Evolutionary conservation across 2,329 filamentous ascomycete genomes (phyloP).

Genomic region (Fusarium temperatum): DNA sequence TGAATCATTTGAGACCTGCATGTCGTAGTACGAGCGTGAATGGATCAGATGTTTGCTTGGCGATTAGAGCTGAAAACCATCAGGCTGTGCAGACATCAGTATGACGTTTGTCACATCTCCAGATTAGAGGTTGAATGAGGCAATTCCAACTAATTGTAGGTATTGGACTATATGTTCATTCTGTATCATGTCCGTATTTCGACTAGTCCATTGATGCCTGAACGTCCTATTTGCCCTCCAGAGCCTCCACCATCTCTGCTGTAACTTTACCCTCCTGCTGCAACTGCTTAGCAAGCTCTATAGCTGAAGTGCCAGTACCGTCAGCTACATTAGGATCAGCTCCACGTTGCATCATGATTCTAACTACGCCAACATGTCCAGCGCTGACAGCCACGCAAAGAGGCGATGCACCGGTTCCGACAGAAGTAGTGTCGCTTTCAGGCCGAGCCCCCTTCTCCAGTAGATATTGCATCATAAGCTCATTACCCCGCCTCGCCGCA

Average conservation of each 20-base stretch:
- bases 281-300: not conserved
- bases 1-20: not conserved
- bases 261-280: not conserved
- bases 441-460: not conserved
- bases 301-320: not conserved
- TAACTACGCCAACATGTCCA: not conserved
- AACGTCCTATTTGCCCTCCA: not conserved
- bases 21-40: fast-evolving
- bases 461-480: not conserved
- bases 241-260: not conserved
- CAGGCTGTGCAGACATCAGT: not conserved
- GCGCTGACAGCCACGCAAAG: not conserved
- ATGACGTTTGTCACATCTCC: not conserved
- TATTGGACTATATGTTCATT: fast-evolving
- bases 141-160: fast-evolving
- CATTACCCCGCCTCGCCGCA: not conserved
- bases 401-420: not conserved
- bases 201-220: fast-evolving
- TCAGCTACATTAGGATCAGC: not conserved
- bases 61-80: not conserved
- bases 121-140: fast-evolving
- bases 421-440: not conserved
- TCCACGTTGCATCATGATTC: not conserved
- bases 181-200: too few species aligned
- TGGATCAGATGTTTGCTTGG: not conserved